Evolutionary conservation across 2,329 filamentous ascomycete genomes (phyloP).

Genomic region (Curvularia sp.): DNA sequence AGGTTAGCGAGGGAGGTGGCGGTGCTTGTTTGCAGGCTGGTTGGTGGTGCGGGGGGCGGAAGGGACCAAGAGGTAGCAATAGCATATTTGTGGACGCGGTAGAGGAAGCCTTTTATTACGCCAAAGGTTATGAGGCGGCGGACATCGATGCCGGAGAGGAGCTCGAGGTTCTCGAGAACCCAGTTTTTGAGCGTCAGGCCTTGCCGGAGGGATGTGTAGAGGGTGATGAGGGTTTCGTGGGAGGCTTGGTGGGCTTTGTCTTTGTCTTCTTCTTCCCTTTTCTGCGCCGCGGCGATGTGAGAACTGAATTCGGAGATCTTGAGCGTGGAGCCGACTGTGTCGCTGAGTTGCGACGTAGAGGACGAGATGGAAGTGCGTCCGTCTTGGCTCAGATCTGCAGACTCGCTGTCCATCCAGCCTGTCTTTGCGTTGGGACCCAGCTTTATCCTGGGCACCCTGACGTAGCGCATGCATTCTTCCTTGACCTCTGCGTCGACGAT

Average conservation of each 20-base stretch:
- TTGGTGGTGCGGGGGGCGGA: conserved; percentile 38
- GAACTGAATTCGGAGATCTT: conserved; percentile 22
- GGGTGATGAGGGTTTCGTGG: conserved; percentile 67
- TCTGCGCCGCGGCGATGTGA: conserved; percentile 15
- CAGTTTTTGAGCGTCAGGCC: conserved; percentile 87
- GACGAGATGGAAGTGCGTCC: conserved; percentile 35
- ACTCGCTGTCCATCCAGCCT: conserved; percentile 28
- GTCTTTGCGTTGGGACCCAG: conserved; percentile 25
- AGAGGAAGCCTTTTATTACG: conserved; percentile 92
- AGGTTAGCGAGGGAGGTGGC: conserved; percentile 24
- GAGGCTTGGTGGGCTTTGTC: conserved; percentile 31
- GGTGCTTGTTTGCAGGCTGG: conserved; percentile 32
- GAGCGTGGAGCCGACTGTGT: conserved; percentile 23
- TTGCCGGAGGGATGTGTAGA: conserved; percentile 85
- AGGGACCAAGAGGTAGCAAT: conserved; percentile 56
- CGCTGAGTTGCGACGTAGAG: conserved; percentile 28
- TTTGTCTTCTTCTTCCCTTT: conserved; percentile 10
- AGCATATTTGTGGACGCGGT: conserved; percentile 90
- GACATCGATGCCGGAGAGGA: conserved; percentile 81
- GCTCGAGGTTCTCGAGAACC: conserved; percentile 76
- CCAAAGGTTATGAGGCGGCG: conserved; percentile 94
- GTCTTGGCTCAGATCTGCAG: conserved; percentile 27
- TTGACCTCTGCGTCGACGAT: conserved; percentile 77
- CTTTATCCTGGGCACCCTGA: conserved; percentile 57
- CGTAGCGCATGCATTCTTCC: conserved; percentile 87